Evolutionary conservation across 2,329 filamentous ascomycete genomes (phyloP), one percentile per base, ranked within the genome.

Genomic region (Amphichorda felina): DNA sequence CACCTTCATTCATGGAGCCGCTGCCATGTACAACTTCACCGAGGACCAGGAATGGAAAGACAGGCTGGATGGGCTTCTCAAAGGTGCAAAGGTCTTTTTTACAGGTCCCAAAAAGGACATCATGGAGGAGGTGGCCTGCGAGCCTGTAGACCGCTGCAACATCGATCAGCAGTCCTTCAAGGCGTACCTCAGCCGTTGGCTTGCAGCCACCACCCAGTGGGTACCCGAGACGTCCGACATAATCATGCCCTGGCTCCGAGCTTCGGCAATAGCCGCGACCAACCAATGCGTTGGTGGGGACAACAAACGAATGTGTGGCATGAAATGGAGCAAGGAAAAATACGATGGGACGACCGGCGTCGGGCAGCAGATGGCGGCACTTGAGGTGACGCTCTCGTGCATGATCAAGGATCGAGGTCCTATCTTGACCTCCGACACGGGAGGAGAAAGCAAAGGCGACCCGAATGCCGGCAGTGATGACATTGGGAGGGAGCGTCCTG

Each of bases 351-450:
- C 61, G 2, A 67, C 63, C 6, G 79, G 78, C 6, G 69, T 82
- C 2, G 79, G 79, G 5, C 76, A 82, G 51, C 77, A 82, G 54
- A 83, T 84, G 79, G 67, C 72, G 2, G 76, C 72, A 3, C 59
- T 83, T 51, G 75, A 82, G 47, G 64, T 80, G 8, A 68, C 80
- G 6, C 64, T 82, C 31, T 68, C 69, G 26, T 77, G 73, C 45
- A 62, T 79, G 51, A 69, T 80, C 34, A 45, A 61, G 25, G 41
- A 63, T 6, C 56, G 57, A 8, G 38, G 45, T 1, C 50, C 55
- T 1, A 66, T 68, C 0, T 56, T 68, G 28, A 72, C 67, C 4
- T 53, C 63, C 18, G 46, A 57, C 4, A 73, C 57, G 2, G 79
- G 79, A 34, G 79, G 79, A 17, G 80, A 65, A 11, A 72, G 68